phyloP scores from a whole-genome alignment of 2,329 filamentous ascomycete genomes.

The Fusarium cyanostomum region DNA sequence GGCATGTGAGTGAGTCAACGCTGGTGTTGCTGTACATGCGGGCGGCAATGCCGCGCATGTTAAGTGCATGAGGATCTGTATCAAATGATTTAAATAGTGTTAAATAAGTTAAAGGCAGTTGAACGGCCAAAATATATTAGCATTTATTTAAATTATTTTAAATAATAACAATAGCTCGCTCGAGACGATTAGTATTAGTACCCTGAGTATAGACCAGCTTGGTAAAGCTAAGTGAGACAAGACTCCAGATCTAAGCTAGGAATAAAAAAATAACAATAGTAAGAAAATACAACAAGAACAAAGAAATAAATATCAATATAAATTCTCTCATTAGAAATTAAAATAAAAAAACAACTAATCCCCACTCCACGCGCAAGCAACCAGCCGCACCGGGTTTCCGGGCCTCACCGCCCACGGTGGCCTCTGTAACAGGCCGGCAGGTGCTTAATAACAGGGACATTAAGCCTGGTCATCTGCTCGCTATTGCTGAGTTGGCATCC shows the following conservation, averaged over 20 bases:
- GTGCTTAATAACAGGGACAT: slow-evolving; percentile 2
- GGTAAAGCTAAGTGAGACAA: background rate
- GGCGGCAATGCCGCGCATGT: slow-evolving; percentile 26
- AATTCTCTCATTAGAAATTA: slow-evolving; percentile 1
- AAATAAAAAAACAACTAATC: slow-evolving; percentile 9
- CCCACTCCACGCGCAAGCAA: slow-evolving; percentile 16
- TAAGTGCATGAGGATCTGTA: background rate
- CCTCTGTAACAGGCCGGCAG: slow-evolving; percentile 26
- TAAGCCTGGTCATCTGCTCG: slow-evolving; percentile 49
- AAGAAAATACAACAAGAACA: background rate
- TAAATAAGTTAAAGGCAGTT: too few relatives aligned
- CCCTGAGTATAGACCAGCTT: too few relatives aligned
- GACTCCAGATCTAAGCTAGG: background rate
- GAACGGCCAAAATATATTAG: too few relatives aligned
- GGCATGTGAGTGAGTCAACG: slow-evolving; percentile 33
- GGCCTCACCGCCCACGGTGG: slow-evolving; percentile 39
- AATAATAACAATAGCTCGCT: too few relatives aligned
- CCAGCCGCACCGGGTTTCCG: slow-evolving; percentile 37
- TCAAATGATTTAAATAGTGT: background rate
- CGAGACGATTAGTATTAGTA: too few relatives aligned
- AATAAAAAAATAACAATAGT: background rate
- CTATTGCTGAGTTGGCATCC: slow-evolving; percentile 50
- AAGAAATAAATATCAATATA: background rate
- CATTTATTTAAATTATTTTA: background rate
- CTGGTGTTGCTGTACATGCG: slow-evolving; percentile 13